Evolutionary conservation across 2,329 filamentous ascomycete genomes (phyloP).

Genomic region (Colletotrichum echinochloae): DNA sequence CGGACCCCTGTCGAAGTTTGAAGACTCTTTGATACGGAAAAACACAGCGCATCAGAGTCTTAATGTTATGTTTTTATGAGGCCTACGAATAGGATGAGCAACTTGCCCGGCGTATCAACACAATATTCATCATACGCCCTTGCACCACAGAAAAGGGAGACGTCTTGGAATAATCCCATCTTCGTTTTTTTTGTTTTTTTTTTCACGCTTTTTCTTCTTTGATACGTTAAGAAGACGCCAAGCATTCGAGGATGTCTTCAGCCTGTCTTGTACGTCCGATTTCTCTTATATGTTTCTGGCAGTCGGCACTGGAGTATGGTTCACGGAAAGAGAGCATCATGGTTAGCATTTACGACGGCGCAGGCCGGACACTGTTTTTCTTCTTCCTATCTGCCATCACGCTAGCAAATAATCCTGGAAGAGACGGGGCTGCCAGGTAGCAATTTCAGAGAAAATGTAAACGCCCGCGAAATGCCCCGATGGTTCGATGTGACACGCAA

Average conservation of each 20-base stretch:
- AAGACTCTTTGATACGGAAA: conserved; percentile 18
- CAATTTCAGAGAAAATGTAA: conserved; percentile 2
- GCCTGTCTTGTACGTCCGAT: conserved; percentile 12
- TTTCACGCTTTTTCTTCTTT: not conserved
- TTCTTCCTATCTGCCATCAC: not conserved
- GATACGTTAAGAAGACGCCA: conserved; percentile 14
- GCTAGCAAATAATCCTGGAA: conserved; percentile 21
- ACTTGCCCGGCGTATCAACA: conserved; percentile 14
- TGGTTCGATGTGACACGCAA: not conserved
- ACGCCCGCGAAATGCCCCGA: not conserved
- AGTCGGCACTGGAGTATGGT: conserved; percentile 34
- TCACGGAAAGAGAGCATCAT: conserved; percentile 26
- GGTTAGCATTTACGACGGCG: conserved; percentile 37
- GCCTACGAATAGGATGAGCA: conserved; percentile 36
- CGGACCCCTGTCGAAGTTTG: not conserved
- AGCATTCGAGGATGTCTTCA: conserved; percentile 7
- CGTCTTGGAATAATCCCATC: conserved; percentile 7
- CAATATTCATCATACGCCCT: not conserved
- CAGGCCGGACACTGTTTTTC: conserved; percentile 26
- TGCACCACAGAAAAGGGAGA: conserved; percentile 29
- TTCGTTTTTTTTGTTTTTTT: not conserved
- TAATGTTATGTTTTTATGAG: conserved; percentile 32
- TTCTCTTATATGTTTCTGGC: conserved; percentile 8
- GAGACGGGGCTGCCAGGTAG: conserved; percentile 19
- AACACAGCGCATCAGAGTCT: not conserved